Evolutionary conservation across 2,329 filamentous ascomycete species (phyloP), one percentile per base, ranked within the genome.

Genomic region (Fusarium kyushuense): DNA sequence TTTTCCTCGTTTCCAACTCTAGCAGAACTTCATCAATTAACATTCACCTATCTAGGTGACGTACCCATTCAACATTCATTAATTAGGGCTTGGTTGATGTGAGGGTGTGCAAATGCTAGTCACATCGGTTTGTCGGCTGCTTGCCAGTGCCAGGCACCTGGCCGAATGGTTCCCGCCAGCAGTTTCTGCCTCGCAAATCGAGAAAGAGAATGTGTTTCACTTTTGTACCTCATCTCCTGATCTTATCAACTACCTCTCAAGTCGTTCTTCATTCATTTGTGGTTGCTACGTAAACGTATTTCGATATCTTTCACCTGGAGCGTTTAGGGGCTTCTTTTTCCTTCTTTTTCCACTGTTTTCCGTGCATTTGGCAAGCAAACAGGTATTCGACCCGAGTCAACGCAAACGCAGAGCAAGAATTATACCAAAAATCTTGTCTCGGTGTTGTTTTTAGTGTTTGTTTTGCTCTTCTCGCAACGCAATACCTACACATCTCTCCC

Each of bases 341-440:
- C 17, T 19, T 25, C 46, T 29, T n/a, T 19, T 51, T 25, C 12
- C 12, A 36, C 63, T 49, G 40, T 49, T 46, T 53, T 27, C 4
- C 38, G 35, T 32, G n/a, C 12, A 46, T 45, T 70, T 67, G 66
- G 29, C 65, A 69, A 69, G 53, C 57, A 52, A 32, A 41, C 17
- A 33, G 13, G 14, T 25, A 45, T 46, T 45, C 23, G 23, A 32
- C 21, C 23, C 48, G 13, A 38, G 23, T 35, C 17, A 45, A 32
- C 14, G 25, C 51, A 58, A 62, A 55, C 33, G 33, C 21, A 36
- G 35, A 41, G 53, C 61, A 19, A 46, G 61, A 21, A 32, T 29
- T 33, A 36, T 55, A 33, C 49, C 45, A 19, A 41, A 42, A 63
- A 40, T 41, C 21, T 49, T 30, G 36, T 46, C 53, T 55, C 53